Evolutionary conservation across 202 grass and related monocot genomes (phyloP), one percentile per base, ranked within the genome.

Genomic region (Brachypodium distachyon): DNA sequence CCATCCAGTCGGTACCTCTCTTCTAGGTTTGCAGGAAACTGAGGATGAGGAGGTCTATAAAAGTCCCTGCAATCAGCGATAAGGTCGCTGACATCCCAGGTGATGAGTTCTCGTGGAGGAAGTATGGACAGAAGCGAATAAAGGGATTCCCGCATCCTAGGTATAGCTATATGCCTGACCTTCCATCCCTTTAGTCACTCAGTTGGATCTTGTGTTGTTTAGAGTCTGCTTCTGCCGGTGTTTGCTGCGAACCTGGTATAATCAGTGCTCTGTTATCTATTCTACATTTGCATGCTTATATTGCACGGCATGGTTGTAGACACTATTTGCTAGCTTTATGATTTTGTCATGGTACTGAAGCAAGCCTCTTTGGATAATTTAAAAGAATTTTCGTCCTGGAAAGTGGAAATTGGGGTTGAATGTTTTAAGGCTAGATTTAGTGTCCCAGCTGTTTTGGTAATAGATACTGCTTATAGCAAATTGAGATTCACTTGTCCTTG

Each of bases 121-220:
- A 99, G 74, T 99, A 99, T 44, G 96, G 96, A 18, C 96, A 99
- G 87, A 99, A 96, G 61, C 92, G 92, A 61, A 99, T 99, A 33
- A 99, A 96, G 70, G 96, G 96, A 56, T 99, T 92, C 56, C 96
- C 96, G 3, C 87, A 99, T 89, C 96, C 96, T 77, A 99, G 96
- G 96, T 99, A 89, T 62, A 74, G 8, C 51, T 32, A 37, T 76
- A 82, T 37, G 28, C 71, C 29, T 60, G 13, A 43, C 29, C 7
- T n/a, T n/a, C n/a, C n/a, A n/a, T n/a, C n/a, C n/a, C n/a, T n/a
- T n/a, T 68, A n/a, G n/a, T n/a, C n/a, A n/a, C n/a, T n/a, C n/a
- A n/a, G n/a, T n/a, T n/a, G n/a, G n/a, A n/a, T n/a, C n/a, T n/a
- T n/a, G n/a, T n/a, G n/a, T n/a, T n/a, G n/a, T n/a, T n/a, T n/a